phyloP scores from a whole-genome alignment of 2,329 filamentous ascomycete genomes.

The Dactylonectria estremocensis region DNA sequence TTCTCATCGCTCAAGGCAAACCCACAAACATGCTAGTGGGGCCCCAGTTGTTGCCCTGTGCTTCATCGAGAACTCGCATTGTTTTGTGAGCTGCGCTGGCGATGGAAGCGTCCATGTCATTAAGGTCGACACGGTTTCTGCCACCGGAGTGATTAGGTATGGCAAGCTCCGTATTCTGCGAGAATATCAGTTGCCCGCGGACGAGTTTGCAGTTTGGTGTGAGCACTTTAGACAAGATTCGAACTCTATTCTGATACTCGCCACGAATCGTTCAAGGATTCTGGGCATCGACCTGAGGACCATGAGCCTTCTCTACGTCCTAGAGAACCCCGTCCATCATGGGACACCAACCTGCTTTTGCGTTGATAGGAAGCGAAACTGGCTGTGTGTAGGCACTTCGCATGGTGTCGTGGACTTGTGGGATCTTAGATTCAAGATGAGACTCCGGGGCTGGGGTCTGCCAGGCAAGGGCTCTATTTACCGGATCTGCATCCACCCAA shows the following conservation, averaged over 20 bases:
- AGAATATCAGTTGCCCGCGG: constrained; percentile 82
- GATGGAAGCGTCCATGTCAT: constrained; percentile 94
- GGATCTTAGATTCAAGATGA: constrained; percentile 95
- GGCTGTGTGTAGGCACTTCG: constrained; percentile 91
- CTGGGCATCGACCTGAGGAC: constrained; percentile 88
- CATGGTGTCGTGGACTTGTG: constrained; percentile 95
- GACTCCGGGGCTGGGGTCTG: constrained; percentile 90
- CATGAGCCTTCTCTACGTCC: constrained; percentile 85
- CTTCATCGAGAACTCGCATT: constrained; percentile 95
- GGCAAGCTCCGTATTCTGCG: constrained; percentile 83
- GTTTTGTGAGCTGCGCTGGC: constrained; percentile 90
- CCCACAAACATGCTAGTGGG: constrained; percentile 81
- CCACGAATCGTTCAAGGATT: constrained; percentile 88
- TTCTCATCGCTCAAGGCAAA: constrained; percentile 88
- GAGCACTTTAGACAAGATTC: constrained; percentile 91
- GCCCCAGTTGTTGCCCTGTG: constrained; percentile 85
- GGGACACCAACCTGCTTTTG: constrained; percentile 94
- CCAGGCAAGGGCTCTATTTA: constrained; percentile 86
- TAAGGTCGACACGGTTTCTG: constrained; percentile 74
- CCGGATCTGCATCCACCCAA: constrained; percentile 83
- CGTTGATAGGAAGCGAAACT: constrained; percentile 87
- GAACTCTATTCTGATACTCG: constrained; percentile 86
- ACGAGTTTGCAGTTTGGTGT: constrained; percentile 89
- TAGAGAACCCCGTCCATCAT: constrained; percentile 92
- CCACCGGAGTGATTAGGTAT: constrained; percentile 76